A percentile compares a stretch with the other conserved stretches of the same genome.
Conservation (phyloP, 2,329 filamentous ascomycete species). For the Ophiostoma triangulosporum region DNA sequence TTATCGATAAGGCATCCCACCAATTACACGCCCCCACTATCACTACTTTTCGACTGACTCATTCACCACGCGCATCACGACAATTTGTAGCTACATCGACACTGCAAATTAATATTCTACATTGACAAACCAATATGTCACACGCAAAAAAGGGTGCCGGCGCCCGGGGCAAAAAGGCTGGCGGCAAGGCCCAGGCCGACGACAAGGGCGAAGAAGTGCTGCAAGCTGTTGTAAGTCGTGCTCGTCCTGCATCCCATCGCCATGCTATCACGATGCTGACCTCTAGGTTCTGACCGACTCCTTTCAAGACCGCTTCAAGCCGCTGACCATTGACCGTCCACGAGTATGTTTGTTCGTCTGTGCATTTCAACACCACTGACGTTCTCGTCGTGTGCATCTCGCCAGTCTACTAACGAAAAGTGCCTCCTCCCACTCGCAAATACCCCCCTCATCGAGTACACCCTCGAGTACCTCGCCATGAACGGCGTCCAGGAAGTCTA, state of each 20-base stretch:
- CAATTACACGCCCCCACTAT: too few relatives aligned
- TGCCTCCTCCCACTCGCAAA: slow-evolving; percentile 90
- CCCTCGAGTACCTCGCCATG: slow-evolving; percentile 88
- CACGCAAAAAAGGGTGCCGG: slow-evolving; percentile 14
- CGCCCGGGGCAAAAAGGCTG: slow-evolving; percentile 35
- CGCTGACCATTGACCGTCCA: slow-evolving; percentile 78
- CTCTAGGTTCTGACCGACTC: slow-evolving; percentile 64
- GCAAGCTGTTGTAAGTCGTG: slow-evolving; percentile 38
- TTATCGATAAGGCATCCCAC: too few relatives aligned
- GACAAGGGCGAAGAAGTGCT: slow-evolving; percentile 47
- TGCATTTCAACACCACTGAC: too few relatives aligned
- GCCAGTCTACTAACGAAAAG: slow-evolving; percentile 28
- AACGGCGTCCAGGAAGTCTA: slow-evolving; percentile 91
- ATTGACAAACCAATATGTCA: slow-evolving; percentile 27
- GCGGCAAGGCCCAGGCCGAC: slow-evolving; percentile 32
- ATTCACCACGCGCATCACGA: neutral
- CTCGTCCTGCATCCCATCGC: neutral
- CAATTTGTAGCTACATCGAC: too few relatives aligned
- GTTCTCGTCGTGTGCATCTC: neutral
- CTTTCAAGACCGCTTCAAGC: slow-evolving; percentile 82
- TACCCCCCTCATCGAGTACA: slow-evolving; percentile 92
- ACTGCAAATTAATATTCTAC: too few relatives aligned
- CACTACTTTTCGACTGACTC: too few relatives aligned
- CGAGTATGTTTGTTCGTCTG: slow-evolving; percentile 43
- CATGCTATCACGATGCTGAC: neutral